phyloP scores from a whole-genome alignment of 2,329 filamentous ascomycete genomes.

The Colletotrichum siamense region DNA sequence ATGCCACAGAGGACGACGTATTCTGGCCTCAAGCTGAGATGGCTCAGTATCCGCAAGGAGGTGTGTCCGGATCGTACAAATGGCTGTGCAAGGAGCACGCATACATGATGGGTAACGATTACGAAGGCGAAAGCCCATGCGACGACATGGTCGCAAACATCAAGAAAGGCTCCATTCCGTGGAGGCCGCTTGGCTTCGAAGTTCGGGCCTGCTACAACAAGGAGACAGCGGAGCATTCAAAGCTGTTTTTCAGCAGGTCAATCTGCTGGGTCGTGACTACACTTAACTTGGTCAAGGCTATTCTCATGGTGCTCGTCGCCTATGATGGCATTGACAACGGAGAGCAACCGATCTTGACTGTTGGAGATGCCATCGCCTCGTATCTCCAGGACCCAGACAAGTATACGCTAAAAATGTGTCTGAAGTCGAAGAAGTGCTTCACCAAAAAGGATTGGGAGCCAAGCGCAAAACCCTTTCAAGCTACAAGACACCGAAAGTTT shows the following conservation, averaged over 20 bases:
- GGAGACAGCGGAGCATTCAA: neutral
- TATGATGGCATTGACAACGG: neutral
- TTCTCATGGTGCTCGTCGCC: neutral
- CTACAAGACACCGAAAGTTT: neutral
- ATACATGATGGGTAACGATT: too few relatives aligned
- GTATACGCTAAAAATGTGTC: neutral
- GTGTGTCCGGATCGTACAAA: too few relatives aligned
- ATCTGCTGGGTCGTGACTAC: neutral
- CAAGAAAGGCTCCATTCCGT: neutral
- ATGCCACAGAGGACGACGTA: too few relatives aligned
- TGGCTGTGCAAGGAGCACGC: too few relatives aligned
- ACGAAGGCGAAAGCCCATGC: too few relatives aligned
- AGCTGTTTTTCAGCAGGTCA: neutral
- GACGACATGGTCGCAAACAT: accelerated
- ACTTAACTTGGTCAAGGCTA: neutral
- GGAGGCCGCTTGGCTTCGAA: neutral
- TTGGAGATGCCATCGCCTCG: neutral
- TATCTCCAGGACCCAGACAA: neutral
- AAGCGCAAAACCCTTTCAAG: accelerated
- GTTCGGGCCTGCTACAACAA: neutral
- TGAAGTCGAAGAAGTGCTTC: neutral
- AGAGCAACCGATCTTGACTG: neutral
- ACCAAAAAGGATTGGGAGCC: neutral
- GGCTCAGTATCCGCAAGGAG: too few relatives aligned
- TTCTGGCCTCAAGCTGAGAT: too few relatives aligned